A percentile compares a stretch with the other conserved stretches of the same genome.
Evolutionary conservation across 179 eudicot genomes (phyloP).

Genomic region (Beta corolliflora): DNA sequence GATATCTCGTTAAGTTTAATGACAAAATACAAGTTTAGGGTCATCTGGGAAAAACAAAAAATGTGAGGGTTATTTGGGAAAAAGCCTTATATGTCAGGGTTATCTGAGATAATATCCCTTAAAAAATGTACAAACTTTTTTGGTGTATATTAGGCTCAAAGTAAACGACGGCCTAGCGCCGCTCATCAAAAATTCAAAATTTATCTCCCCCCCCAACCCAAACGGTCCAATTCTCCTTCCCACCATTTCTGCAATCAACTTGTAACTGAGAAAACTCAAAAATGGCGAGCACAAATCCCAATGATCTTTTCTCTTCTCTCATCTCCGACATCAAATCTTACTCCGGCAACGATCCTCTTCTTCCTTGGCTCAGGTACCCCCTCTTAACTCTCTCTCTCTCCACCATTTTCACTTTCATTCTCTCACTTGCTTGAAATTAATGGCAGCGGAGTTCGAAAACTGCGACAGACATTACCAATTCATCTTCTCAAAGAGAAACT

Average conservation of each 20-base stretch:
- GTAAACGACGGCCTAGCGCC: background rate
- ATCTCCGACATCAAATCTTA: conserved; percentile 80
- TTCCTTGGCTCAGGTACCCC: conserved; percentile 84
- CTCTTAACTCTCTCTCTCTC: background rate
- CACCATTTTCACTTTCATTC: background rate
- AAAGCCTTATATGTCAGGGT: no score
- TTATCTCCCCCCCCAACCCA: background rate
- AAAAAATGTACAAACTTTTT: no score
- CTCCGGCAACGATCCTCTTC: conserved; percentile 77
- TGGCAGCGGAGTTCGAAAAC: conserved; percentile 70
- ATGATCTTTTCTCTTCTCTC: conserved; percentile 63
- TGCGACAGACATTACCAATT: conserved; percentile 58
- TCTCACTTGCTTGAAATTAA: background rate
- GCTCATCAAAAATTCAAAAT: conserved; percentile 16
- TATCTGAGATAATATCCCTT: no score
- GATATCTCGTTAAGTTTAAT: no score
- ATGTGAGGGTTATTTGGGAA: no score
- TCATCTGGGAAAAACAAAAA: no score
- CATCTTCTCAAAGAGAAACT: conserved; percentile 70
- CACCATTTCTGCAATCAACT: background rate
- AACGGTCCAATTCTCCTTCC: no score
- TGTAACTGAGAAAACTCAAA: background rate
- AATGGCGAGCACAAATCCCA: conserved; percentile 46
- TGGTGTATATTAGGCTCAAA: no score
- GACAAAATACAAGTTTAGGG: no score